Evolutionary conservation across 1,284 basidiomycete species (phyloP).

Genomic region (Phellinidium pouzarii): DNA sequence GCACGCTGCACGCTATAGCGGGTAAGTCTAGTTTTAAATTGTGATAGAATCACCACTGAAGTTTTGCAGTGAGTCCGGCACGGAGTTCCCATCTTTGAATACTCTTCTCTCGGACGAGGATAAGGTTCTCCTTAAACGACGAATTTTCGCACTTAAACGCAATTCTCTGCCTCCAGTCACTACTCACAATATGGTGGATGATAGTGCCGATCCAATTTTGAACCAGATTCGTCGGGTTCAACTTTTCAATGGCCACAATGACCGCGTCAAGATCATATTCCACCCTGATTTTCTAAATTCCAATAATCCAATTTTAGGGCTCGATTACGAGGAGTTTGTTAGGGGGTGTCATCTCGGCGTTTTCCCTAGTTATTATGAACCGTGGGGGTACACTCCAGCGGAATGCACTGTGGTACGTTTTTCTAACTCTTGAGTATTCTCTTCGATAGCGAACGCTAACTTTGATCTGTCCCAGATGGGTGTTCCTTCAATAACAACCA

Average conservation of each 20-base stretch:
- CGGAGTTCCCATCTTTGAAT: constrained; percentile 63
- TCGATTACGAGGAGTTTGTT: constrained; percentile 99
- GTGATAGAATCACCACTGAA: constrained; percentile 8
- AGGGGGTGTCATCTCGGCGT: constrained; percentile 96
- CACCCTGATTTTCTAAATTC: constrained; percentile 98
- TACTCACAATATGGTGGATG: constrained; percentile 98
- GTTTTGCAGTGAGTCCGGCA: constrained; percentile 59
- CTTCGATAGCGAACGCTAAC: constrained; percentile 2
- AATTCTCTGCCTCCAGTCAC: constrained; percentile 89
- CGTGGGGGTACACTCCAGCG: constrained; percentile 87
- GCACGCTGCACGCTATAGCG: constrained; percentile 87
- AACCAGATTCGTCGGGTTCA: constrained; percentile 92
- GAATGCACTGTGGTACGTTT: constrained; percentile 61
- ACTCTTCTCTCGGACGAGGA: constrained; percentile 87
- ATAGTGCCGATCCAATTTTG: constrained; percentile 85
- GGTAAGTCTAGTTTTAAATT: constrained; percentile 39
- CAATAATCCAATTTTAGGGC: constrained; percentile 93
- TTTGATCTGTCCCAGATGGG: constrained; percentile 61
- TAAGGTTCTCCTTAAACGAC: constrained; percentile 91
- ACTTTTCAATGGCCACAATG: constrained; percentile 78
- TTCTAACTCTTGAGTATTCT: constrained; percentile 35
- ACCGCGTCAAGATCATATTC: constrained; percentile 95
- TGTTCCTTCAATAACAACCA: constrained; percentile 94
- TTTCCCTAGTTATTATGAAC: constrained; percentile 95
- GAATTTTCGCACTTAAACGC: constrained; percentile 93